phyloP scores from a whole-genome alignment of 768 basidiomycete species.

The Lyophyllum semitale region DNA sequence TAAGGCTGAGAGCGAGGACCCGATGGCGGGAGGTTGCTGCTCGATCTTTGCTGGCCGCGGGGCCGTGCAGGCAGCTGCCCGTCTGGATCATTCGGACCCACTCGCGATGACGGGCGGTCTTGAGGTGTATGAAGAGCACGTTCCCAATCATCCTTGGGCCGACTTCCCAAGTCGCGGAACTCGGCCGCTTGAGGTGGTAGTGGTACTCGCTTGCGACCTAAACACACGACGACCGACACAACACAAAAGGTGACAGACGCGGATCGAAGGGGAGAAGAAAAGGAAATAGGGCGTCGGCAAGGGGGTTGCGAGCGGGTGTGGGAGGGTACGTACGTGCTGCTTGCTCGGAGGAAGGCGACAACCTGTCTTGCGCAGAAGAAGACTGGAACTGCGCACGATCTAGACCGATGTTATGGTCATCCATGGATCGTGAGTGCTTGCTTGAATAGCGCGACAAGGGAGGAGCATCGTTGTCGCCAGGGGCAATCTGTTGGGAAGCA shows the following conservation, averaged over 20 bases:
- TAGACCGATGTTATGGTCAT: slow-evolving; percentile 13
- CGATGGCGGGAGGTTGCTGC: slow-evolving; percentile 1
- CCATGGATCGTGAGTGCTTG: slow-evolving; percentile 3
- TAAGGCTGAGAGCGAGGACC: slow-evolving; percentile 16
- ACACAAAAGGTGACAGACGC: slow-evolving; percentile 3
- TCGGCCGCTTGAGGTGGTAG: slow-evolving; percentile 45
- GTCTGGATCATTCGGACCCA: not conserved
- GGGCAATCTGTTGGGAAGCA: slow-evolving; percentile 10
- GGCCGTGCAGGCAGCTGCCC: slow-evolving; percentile 1
- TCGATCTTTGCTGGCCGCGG: slow-evolving; percentile 4
- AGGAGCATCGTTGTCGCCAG: not conserved
- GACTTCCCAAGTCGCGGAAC: slow-evolving; percentile 30
- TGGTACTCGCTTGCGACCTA: slow-evolving; percentile 43
- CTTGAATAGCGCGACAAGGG: not conserved
- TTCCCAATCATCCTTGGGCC: slow-evolving; percentile 9
- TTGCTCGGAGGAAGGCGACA: slow-evolving; percentile 17
- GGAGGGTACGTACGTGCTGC: slow-evolving; percentile 34
- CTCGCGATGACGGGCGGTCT: slow-evolving; percentile 1
- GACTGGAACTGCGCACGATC: slow-evolving; percentile 13
- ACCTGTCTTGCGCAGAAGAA: slow-evolving; percentile 5
- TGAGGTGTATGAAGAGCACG: not conserved
- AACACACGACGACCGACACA: slow-evolving; percentile 6
- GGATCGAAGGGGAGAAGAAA: slow-evolving; percentile 9
- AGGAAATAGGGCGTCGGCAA: slow-evolving; percentile 18
- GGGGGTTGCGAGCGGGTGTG: slow-evolving; percentile 20